phyloP scores from a whole-genome alignment of 805 yeast species.

The Metschnikowia noctiluminum region DNA sequence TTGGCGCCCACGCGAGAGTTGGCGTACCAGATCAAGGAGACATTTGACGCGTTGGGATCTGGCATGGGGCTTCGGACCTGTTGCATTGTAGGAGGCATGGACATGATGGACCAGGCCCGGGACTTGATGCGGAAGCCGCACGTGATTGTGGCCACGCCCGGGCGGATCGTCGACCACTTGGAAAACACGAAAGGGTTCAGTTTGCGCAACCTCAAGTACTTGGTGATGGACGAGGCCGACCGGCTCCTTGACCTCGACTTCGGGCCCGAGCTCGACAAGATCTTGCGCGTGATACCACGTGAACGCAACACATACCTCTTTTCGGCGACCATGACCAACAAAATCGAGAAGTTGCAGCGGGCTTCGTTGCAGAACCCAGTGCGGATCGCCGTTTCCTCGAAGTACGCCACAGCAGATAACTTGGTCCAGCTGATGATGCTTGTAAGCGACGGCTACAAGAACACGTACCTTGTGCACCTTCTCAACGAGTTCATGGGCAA shows the following conservation, averaged over 20 bases:
- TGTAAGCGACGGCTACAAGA: slow-evolving; percentile 88
- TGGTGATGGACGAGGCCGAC: slow-evolving; percentile 97
- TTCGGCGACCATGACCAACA: slow-evolving; percentile 96
- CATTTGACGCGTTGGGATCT: slow-evolving; percentile 90
- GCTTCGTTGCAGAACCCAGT: slow-evolving; percentile 90
- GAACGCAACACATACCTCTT: slow-evolving; percentile 82
- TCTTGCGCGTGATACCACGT: slow-evolving; percentile 77
- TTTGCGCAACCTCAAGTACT: slow-evolving; percentile 68
- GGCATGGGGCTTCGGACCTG: slow-evolving; percentile 88
- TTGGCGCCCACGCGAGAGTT: slow-evolving; percentile 83
- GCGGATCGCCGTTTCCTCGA: slow-evolving; percentile 82
- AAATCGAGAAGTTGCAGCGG: slow-evolving; percentile 90
- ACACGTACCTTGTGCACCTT: slow-evolving; percentile 78
- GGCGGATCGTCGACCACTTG: slow-evolving; percentile 88
- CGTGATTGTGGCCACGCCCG: slow-evolving; percentile 93
- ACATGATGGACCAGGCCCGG: slow-evolving; percentile 95
- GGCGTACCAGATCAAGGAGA: slow-evolving; percentile 86
- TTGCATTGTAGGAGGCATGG: slow-evolving; percentile 97
- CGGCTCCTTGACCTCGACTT: slow-evolving; percentile 93
- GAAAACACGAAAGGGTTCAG: slow-evolving; percentile 90
- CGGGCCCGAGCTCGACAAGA: slow-evolving; percentile 89
- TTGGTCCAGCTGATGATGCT: slow-evolving; percentile 84
- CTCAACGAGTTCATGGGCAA: slow-evolving; percentile 83
- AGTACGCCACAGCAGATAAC: slow-evolving; percentile 93
- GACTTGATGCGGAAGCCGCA: slow-evolving; percentile 94